phyloP scores from a whole-genome alignment of 139 green algal species.

The Ettlia oleoabundans region DNA sequence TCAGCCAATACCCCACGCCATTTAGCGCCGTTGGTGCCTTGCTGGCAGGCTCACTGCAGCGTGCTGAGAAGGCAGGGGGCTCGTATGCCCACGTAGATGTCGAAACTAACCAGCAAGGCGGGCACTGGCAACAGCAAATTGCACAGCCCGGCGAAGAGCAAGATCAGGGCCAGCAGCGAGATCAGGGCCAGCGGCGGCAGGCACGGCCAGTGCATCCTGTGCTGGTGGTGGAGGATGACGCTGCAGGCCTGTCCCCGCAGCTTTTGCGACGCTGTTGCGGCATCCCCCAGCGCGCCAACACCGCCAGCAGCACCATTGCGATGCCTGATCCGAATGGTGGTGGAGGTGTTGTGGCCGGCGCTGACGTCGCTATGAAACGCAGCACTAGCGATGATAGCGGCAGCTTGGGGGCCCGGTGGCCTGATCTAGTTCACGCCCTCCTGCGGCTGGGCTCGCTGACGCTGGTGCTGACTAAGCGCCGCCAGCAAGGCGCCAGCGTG shows the following conservation, averaged over 20 bases:
- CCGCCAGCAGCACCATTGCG: background rate
- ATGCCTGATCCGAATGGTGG: too few species aligned
- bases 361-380: too few species aligned
- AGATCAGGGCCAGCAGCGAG: background rate
- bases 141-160: background rate
- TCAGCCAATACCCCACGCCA: background rate
- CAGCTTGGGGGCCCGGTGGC: background rate
- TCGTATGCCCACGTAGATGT: background rate
- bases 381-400: too few species aligned
- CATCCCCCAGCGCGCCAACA: background rate
- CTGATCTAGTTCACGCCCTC: slow-evolving; percentile 6
- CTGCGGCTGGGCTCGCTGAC: slow-evolving; percentile 7
- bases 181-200: background rate
- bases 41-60: slow-evolving; percentile 8
- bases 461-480: slow-evolving; percentile 5
- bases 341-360: too few species aligned
- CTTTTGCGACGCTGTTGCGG: slow-evolving; percentile 3
- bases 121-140: background rate
- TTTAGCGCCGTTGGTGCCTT: slow-evolving; percentile 21
- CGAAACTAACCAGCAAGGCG: background rate
- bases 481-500: background rate
- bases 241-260: background rate
- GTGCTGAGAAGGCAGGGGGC: background rate
- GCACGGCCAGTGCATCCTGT: too few species aligned
- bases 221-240: slow-evolving; percentile 17